A percentile compares a stretch with the other conserved stretches of the same genome.
phyloP scores from a whole-genome alignment of 768 basidiomycete species.

The Lactarius akahatsu region DNA sequence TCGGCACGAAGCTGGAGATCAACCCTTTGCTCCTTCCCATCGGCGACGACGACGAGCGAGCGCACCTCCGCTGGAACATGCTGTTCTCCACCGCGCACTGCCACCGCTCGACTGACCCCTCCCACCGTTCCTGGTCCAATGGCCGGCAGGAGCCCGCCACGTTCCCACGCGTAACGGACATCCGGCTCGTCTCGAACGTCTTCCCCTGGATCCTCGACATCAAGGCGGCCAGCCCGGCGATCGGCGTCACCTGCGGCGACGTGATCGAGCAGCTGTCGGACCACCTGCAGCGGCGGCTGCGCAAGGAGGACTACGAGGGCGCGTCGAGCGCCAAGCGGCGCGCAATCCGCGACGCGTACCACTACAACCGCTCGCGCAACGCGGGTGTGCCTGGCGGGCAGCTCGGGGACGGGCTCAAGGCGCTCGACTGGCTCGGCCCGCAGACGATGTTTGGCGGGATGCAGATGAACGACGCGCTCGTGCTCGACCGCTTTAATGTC shows the following conservation, averaged over 20 bases:
- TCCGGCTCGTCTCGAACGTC: constrained; percentile 52
- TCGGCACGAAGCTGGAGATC: constrained; percentile 47
- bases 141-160: constrained; percentile 68
- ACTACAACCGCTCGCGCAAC: constrained; percentile 63
- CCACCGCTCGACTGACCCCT: constrained; percentile 59
- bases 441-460: constrained; percentile 67
- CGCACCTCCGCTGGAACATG: constrained; percentile 74
- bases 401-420: constrained; percentile 59
- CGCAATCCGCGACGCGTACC: constrained; percentile 52
- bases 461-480: constrained; percentile 42
- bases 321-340: constrained; percentile 41
- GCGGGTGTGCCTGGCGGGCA: constrained; percentile 67
- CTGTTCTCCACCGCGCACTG: constrained; percentile 60
- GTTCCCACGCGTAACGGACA: constrained; percentile 53
- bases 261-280: constrained; percentile 55
- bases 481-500: constrained; percentile 45
- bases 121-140: constrained; percentile 60
- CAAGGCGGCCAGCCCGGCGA: constrained; percentile 41
- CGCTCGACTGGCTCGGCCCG: constrained; percentile 64
- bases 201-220: constrained; percentile 60
- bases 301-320: constrained; percentile 51
- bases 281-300: constrained; percentile 51
- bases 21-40: constrained; percentile 61
- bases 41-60: constrained; percentile 43
- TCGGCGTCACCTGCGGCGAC: constrained; percentile 68